Conservation (phyloP, 1,284 basidiomycete species). For the Moesziomyces sp. region DNA sequence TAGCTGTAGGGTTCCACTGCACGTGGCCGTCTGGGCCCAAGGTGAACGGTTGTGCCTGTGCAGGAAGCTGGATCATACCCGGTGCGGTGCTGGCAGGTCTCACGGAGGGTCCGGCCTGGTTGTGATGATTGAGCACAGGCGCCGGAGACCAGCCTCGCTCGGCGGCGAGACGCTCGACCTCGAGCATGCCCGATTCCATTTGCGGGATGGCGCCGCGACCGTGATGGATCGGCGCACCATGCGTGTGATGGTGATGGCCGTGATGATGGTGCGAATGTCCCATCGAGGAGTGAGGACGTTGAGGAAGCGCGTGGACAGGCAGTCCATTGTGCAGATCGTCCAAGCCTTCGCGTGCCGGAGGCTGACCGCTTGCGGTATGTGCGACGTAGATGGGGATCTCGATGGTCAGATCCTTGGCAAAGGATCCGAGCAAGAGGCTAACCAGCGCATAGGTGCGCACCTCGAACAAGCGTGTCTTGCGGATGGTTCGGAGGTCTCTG, state of each 20-base stretch:
- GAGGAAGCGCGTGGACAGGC: slow-evolving; percentile 16
- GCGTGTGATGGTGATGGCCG: slow-evolving; percentile 13
- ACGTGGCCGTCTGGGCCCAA: slow-evolving; percentile 26
- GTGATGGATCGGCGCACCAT: slow-evolving; percentile 10
- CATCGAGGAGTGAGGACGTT: slow-evolving; percentile 39
- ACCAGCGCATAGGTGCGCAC: slow-evolving; percentile 52
- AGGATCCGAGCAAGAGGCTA: slow-evolving; percentile 53
- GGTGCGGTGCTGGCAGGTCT: slow-evolving; percentile 48
- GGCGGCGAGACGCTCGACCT: slow-evolving; percentile 44
- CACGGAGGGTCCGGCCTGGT: slow-evolving; percentile 7
- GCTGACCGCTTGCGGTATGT: slow-evolving; percentile 51
- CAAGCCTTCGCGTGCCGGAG: slow-evolving; percentile 9
- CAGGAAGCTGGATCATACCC: slow-evolving; percentile 45
- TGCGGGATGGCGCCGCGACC: slow-evolving; percentile 10
- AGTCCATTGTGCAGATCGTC: slow-evolving; percentile 16
- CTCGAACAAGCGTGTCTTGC: slow-evolving; percentile 60
- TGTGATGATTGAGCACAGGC: slow-evolving; percentile 17
- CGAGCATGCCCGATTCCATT: slow-evolving; percentile 36
- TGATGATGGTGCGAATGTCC: slow-evolving; percentile 21
- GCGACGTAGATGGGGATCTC: slow-evolving; percentile 60
- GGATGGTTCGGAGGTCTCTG: slow-evolving; percentile 54
- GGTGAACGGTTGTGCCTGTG: slow-evolving; percentile 33
- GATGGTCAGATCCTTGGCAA: slow-evolving; percentile 60
- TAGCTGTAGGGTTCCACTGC: slow-evolving; percentile 35
- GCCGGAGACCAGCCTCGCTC: slow-evolving; percentile 62